Conservation (phyloP, 2,329 filamentous ascomycete genomes). For the Daldinia eschscholtzii region DNA sequence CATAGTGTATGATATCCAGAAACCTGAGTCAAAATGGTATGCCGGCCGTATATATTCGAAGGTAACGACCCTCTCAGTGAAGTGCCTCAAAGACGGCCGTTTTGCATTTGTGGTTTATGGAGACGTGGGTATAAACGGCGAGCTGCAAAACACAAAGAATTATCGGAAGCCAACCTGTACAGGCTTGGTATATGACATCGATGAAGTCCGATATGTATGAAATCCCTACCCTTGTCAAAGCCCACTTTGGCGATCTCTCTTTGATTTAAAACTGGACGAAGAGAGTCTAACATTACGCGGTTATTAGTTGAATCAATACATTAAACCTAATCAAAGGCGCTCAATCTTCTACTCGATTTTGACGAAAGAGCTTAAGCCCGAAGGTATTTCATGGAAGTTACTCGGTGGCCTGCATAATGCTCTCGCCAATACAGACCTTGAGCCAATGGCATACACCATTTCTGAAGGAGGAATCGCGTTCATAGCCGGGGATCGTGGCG, state of each 20-base stretch:
- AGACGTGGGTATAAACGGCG: conserved; percentile 50
- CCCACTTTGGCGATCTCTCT: background rate
- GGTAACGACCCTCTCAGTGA: conserved; percentile 53
- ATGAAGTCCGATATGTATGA: conserved; percentile 53
- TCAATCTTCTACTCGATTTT: conserved; percentile 58
- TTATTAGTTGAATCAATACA: conserved; percentile 53
- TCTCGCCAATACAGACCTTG: conserved; percentile 51
- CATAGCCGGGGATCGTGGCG: conserved; percentile 41
- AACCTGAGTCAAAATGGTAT: background rate
- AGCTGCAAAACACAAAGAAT: conserved; percentile 49
- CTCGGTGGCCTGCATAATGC: conserved; percentile 51
- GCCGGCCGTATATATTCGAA: conserved; percentile 50
- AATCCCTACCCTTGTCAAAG: background rate
- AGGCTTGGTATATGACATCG: conserved; percentile 54
- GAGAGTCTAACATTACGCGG: conserved; percentile 2
- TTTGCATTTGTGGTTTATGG: conserved; percentile 56
- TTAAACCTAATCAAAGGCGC: conserved; percentile 49
- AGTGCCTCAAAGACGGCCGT: conserved; percentile 51
- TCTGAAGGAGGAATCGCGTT: conserved; percentile 54
- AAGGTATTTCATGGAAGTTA: background rate
- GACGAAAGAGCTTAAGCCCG: conserved; percentile 25
- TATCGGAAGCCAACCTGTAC: conserved; percentile 45
- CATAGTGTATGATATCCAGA: background rate
- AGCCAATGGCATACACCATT: conserved; percentile 54
- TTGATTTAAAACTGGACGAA: background rate